These are phyloP conservation scores for Aspergillus cavernicola DNA, from an alignment of 495 filamentous ascomycete genomes.

Conservation along the genomic window DNA sequence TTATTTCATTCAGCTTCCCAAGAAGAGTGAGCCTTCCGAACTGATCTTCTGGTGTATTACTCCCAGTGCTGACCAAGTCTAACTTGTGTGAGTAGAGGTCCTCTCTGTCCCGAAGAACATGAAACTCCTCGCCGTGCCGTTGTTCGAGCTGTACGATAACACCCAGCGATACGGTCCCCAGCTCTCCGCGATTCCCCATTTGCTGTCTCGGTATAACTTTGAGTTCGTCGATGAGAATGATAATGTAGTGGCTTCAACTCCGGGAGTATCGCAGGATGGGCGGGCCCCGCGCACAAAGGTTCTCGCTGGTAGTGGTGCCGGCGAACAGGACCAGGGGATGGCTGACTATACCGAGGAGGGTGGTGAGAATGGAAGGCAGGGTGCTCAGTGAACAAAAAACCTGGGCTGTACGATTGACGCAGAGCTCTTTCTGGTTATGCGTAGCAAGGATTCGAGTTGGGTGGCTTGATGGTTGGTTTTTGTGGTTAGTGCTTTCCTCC, in stretches of 20 bases:
- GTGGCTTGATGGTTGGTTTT: background rate
- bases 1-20: conserved; percentile 90
- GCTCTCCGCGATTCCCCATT: conserved; percentile 89
- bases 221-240: conserved; percentile 97
- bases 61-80: background rate
- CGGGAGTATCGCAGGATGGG: conserved; percentile 55
- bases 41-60: background rate
- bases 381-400: background rate
- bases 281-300: conserved; percentile 63
- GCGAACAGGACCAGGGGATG: conserved; percentile 43
- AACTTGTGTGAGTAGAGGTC: conserved; percentile 60
- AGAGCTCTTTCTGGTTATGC: background rate
- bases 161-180: conserved; percentile 92
- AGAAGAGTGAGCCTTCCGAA: conserved; percentile 68
- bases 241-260: conserved; percentile 81
- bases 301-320: conserved; percentile 60
- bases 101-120: conserved; percentile 98
- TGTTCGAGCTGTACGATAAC: conserved; percentile 98
- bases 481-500: background rate
- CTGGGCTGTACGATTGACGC: background rate
- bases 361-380: conserved; percentile 18
- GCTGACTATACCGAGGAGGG: conserved; percentile 30
- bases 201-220: conserved; percentile 92
- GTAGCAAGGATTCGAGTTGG: background rate
- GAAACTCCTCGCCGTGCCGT: conserved; percentile 93